These are phyloP conservation scores for Linnemannia schmuckeri DNA, from an alignment of 192 early-diverging fungal genomes.

Conservation along the genomic window DNA sequence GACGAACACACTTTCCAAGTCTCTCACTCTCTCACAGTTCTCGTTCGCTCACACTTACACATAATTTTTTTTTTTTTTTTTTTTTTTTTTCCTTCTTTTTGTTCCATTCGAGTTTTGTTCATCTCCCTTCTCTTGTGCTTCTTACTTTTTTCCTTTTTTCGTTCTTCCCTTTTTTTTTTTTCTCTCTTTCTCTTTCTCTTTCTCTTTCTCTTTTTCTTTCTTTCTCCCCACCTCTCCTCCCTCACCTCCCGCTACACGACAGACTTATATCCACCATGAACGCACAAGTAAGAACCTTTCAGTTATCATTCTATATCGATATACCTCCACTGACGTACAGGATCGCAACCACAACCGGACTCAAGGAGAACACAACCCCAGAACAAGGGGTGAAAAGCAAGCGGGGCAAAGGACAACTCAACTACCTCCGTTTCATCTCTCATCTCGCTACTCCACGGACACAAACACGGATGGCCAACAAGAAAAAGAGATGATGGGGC, in stretches of 20 bases:
- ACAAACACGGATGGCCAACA: neutral
- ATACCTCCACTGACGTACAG: neutral
- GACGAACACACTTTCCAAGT: neutral
- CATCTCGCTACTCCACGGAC: neutral
- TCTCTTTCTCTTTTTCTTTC: neutral
- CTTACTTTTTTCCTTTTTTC: neutral
- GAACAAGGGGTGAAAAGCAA: too few relatives aligned
- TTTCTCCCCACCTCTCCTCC: neutral
- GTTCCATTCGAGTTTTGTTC: neutral
- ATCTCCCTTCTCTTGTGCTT: neutral
- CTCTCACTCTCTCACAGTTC: neutral
- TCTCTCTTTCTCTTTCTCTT: neutral
- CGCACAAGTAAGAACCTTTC: constrained; percentile 42
- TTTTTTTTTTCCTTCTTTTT: constrained; percentile 5
- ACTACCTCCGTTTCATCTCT: too few relatives aligned
- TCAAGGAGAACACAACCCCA: neutral
- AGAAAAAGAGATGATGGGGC: neutral
- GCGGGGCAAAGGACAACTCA: too few relatives aligned
- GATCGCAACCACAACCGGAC: neutral
- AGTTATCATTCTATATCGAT: neutral
- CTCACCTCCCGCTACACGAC: neutral
- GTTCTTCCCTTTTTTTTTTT: constrained; percentile 11
- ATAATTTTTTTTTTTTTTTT: neutral
- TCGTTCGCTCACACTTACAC: neutral
- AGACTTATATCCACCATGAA: constrained; percentile 28